These are phyloP conservation scores for Xylaria sp. DNA, from an alignment of 2,329 filamentous ascomycete genomes.

Conservation along the genomic window DNA sequence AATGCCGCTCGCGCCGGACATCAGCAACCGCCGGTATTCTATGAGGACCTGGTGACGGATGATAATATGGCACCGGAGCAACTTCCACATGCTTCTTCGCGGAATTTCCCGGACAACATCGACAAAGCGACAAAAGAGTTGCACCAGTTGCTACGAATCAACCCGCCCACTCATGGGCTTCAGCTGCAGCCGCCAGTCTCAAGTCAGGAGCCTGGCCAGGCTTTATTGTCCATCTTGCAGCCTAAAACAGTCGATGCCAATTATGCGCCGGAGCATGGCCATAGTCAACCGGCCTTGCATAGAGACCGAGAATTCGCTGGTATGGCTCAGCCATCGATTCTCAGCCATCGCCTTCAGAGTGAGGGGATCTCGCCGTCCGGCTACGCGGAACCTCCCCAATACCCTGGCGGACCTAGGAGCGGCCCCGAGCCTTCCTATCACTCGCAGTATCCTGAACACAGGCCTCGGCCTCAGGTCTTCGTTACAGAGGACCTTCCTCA, in stretches of 20 bases:
- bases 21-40: conserved; percentile 39
- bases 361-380: conserved; percentile 43
- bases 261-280: conserved; percentile 20
- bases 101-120: conserved; percentile 24
- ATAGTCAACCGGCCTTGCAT: conserved; percentile 37
- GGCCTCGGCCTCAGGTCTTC: conserved; percentile 27
- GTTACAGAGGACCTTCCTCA: conserved; percentile 22
- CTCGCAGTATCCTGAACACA: conserved; percentile 19
- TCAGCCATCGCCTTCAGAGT: conserved; percentile 51
- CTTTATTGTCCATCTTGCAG: conserved; percentile 51
- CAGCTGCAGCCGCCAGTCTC: conserved; percentile 31
- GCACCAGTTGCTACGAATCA: conserved; percentile 51
- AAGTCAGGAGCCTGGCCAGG: conserved; percentile 43
- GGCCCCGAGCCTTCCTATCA: conserved; percentile 21
- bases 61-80: conserved; percentile 50
- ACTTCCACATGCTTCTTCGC: conserved; percentile 26
- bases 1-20: conserved; percentile 37
- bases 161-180: conserved; percentile 47
- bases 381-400: conserved; percentile 45
- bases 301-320: conserved; percentile 48
- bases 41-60: conserved; percentile 56
- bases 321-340: conserved; percentile 49
- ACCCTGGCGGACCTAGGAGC: conserved; percentile 38
- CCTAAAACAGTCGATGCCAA: conserved; percentile 28
- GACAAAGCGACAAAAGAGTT: conserved; percentile 38